phyloP scores from a whole-genome alignment of 495 filamentous ascomycete species.

The Aspergillus biplanus region DNA sequence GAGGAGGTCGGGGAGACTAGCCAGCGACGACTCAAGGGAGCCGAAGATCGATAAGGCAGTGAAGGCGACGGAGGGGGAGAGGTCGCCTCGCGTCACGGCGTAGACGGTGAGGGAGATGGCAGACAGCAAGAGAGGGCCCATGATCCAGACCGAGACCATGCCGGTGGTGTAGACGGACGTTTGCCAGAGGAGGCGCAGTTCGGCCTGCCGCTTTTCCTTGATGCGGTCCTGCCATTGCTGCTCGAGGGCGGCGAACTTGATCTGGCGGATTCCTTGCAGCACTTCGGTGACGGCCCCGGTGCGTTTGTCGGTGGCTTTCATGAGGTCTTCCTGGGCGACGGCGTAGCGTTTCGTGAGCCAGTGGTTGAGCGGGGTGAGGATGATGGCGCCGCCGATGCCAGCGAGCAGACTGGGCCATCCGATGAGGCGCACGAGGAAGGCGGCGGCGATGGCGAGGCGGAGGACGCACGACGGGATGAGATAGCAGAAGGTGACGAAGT shows the following conservation, averaged over 20 bases:
- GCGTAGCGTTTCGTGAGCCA: conserved; percentile 69
- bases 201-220: conserved; percentile 61
- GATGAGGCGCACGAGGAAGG: conserved; percentile 69
- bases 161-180: conserved; percentile 62
- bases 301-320: conserved; percentile 80
- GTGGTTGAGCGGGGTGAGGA: conserved; percentile 71
- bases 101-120: conserved; percentile 73
- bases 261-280: conserved; percentile 80
- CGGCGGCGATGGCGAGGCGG: conserved; percentile 65
- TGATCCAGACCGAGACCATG: conserved; percentile 69
- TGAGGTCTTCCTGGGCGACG: conserved; percentile 67
- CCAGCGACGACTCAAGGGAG: conserved; percentile 69
- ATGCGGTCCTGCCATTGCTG: conserved; percentile 79
- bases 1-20: conserved; percentile 72
- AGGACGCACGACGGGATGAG: conserved; percentile 60
- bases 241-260: conserved; percentile 88
- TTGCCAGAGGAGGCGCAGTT: conserved; percentile 68
- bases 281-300: conserved; percentile 80
- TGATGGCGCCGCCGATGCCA: conserved; percentile 64
- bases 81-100: conserved; percentile 59
- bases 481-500: conserved; percentile 69
- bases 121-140: conserved; percentile 72
- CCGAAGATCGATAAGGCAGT: conserved; percentile 77
- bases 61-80: conserved; percentile 79
- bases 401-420: conserved; percentile 73